Base-by-base conservation (phyloP, 2,329 filamentous ascomycete genomes). In the Thelonectria olida region DNA sequence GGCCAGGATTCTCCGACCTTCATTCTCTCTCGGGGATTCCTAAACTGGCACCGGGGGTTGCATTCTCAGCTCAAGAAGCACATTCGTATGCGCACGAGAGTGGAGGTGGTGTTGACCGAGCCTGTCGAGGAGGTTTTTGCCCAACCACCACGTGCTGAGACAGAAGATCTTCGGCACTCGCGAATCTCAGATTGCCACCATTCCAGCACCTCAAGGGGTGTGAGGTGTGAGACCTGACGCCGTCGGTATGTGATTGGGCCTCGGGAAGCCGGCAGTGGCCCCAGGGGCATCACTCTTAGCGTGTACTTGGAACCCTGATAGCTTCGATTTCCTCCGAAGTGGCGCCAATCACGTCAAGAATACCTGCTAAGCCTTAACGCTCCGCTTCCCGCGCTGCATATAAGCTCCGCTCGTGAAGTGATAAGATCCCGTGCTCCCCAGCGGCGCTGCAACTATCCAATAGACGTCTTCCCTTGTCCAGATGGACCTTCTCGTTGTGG, bases 81-180 rank as follows among this genome's bases (percentile, higher is more conserved):
- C n/a, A 51, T 19, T 42, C 49, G 49, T 42, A 17, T 52, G 49
- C 8, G 49, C 34, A 51, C 7, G 8, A 4, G 9, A 39, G 49
- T 19, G 49, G 49, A 13, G 36, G 19, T 13, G 3, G 22, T 28
- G 36, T 38, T 39, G 13, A 52, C 22, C 20, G 34, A 13, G 15
- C 49, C 38, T 48, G 15, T 34, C 49, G 36, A 20, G 41, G 49
- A 34, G 49, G 39, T 41, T 23, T 27, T 23, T 38, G 28, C 34
- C 41, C 28, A 28, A 17, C 28, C 22, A 41, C 49, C 36, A 52
- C 49, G 39, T 52, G 36, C 3, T 34, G n/a, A 52, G 27, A 28
- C 34, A 39, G 49, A 25, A 17, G 49, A 52, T 52, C 49, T 42
- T 52, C 49, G 49, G 31, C 31, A 34, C 31, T 34, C 31, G 12